Conservation (phyloP, 441 rosid genomes). For the Geranium incanum region DNA sequence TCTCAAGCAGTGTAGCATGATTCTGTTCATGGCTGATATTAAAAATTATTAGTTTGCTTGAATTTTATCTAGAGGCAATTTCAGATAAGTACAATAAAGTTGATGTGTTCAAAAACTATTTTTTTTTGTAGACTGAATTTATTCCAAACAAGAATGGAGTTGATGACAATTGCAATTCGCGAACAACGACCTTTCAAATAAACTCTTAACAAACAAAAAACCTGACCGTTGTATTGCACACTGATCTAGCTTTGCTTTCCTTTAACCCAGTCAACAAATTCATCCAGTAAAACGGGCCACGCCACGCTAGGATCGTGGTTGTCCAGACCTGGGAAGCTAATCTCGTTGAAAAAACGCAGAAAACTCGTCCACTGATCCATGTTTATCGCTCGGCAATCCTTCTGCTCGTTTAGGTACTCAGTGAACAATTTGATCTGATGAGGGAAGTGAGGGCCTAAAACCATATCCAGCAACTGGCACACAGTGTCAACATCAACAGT, state of each 20-base stretch:
- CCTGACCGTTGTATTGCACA: background rate
- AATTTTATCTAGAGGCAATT: too few species aligned
- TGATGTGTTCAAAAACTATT: too few species aligned
- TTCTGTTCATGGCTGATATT: too few species aligned
- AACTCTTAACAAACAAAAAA: background rate
- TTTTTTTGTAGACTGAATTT: too few species aligned
- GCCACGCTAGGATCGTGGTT: constrained; percentile 40
- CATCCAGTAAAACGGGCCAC: constrained; percentile 53
- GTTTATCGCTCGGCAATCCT: constrained; percentile 47
- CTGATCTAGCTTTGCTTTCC: constrained; percentile 25
- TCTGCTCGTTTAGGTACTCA: constrained; percentile 26
- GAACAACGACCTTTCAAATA: background rate
- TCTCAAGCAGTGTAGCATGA: too few species aligned
- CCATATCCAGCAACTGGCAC: background rate
- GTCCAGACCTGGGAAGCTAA: constrained; percentile 38
- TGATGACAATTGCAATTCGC: background rate
- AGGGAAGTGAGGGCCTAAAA: constrained; percentile 3
- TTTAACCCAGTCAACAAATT: constrained; percentile 48
- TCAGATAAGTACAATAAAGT: too few species aligned
- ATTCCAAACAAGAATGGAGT: constrained; percentile 8
- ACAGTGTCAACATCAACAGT: background rate
- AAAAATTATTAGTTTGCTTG: too few species aligned
- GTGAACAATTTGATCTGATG: background rate
- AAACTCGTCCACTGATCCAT: constrained; percentile 46
- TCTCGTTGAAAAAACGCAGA: constrained; percentile 51